phyloP scores from a whole-genome alignment of 805 yeast genomes.

The Kodamaea lidongshanica region DNA sequence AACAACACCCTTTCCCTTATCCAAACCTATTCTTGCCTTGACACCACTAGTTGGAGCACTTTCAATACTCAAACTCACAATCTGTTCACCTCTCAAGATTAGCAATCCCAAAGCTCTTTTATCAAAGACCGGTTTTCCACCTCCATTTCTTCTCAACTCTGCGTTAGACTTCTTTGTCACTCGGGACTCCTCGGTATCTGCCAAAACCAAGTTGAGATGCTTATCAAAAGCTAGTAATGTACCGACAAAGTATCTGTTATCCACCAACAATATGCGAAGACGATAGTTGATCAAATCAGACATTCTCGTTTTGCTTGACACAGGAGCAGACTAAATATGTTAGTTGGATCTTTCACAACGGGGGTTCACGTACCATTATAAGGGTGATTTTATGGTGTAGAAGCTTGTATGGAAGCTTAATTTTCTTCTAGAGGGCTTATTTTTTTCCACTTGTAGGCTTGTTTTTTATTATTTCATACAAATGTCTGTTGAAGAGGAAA shows the following conservation, averaged over 20 bases:
- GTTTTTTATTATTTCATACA: slow-evolving; percentile 1
- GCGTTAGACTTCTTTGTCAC: slow-evolving; percentile 53
- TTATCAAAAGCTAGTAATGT: slow-evolving; percentile 82
- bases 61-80: slow-evolving; percentile 67
- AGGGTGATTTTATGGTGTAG: not conserved
- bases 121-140: slow-evolving; percentile 45
- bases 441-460: slow-evolving; percentile 4
- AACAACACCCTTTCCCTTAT: slow-evolving; percentile 18
- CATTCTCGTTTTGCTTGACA: slow-evolving; percentile 35
- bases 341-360: no score
- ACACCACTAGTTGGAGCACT: slow-evolving; percentile 47
- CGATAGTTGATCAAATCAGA: slow-evolving; percentile 70
- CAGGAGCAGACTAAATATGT: slow-evolving; percentile 5
- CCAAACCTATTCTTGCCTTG: slow-evolving; percentile 24
- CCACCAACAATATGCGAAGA: slow-evolving; percentile 68
- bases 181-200: slow-evolving; percentile 80
- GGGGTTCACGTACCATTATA: not conserved
- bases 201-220: slow-evolving; percentile 78
- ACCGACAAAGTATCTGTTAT: slow-evolving; percentile 73
- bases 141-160: slow-evolving; percentile 24
- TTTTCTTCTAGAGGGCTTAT: slow-evolving; percentile 3
- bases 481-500: slow-evolving; percentile 4
- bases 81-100: slow-evolving; percentile 82
- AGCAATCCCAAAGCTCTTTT: slow-evolving; percentile 75
- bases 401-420: slow-evolving; percentile 1